Evolutionary conservation across 495 filamentous ascomycete genomes (phyloP).

Genomic region (Daldinia concentrica): DNA sequence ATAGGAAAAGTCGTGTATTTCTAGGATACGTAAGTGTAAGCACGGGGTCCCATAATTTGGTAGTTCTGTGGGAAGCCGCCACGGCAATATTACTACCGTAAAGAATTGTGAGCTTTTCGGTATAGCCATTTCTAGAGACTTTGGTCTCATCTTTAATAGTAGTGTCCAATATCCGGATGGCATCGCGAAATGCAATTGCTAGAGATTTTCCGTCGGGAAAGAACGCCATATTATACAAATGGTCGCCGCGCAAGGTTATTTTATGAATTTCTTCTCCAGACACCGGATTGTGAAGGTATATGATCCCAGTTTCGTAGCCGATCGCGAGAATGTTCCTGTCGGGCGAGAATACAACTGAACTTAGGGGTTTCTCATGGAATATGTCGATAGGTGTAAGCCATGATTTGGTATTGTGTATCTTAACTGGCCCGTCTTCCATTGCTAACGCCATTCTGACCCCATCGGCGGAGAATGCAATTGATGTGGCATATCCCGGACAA

Average conservation of each 20-base stretch:
- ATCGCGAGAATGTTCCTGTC: slow-evolving; percentile 4
- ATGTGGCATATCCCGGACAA: background rate
- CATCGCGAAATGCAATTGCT: background rate
- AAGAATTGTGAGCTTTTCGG: too few species aligned
- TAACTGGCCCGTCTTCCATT: too few species aligned
- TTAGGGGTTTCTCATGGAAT: background rate
- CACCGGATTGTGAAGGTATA: background rate
- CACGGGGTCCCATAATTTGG: background rate
- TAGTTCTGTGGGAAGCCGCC: background rate
- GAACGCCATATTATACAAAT: background rate
- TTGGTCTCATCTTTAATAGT: background rate
- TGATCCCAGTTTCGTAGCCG: background rate
- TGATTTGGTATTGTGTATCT: background rate
- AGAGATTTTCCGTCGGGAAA: background rate
- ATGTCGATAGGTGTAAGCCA: background rate
- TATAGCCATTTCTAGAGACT: too few species aligned
- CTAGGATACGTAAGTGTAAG: background rate
- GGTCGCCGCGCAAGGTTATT: too few species aligned
- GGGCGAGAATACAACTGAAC: slow-evolving; percentile 8
- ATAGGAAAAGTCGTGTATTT: background rate
- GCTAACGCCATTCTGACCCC: background rate
- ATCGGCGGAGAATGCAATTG: slow-evolving; percentile 13
- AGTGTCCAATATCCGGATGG: background rate
- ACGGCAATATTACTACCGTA: background rate
- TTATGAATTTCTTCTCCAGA: background rate